These are phyloP conservation scores for Beverwykella pulmonaria DNA, from an alignment of 495 filamentous ascomycete species.

Conservation along the genomic window DNA sequence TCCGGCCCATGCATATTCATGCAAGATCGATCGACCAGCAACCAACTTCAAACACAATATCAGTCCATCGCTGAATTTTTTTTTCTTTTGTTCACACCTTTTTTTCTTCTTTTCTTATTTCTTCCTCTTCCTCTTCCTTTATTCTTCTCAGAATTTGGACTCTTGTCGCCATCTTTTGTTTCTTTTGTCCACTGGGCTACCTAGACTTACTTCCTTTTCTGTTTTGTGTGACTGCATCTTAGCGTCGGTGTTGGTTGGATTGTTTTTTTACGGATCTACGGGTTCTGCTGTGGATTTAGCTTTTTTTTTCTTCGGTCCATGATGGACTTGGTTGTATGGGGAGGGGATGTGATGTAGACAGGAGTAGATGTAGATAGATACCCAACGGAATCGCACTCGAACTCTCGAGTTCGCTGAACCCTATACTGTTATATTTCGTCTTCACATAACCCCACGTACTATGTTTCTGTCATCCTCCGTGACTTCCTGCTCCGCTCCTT, in stretches of 20 bases:
- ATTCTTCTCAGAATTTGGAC: no score
- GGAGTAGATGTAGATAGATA: constrained; percentile 8
- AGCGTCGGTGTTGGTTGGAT: constrained; percentile 19
- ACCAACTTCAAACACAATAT: not conserved
- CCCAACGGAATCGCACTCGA: not conserved
- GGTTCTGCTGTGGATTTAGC: not conserved
- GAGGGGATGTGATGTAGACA: not conserved
- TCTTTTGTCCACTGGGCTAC: not conserved
- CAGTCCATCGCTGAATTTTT: not conserved
- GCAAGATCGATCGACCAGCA: constrained; percentile 2
- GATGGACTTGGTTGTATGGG: not conserved
- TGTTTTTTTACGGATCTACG: not conserved
- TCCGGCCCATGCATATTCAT: no score
- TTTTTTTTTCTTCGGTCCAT: not conserved
- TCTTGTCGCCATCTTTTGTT: not conserved
- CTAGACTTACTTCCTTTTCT: not conserved
- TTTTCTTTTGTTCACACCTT: constrained; percentile 6
- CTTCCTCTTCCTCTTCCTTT: no score
- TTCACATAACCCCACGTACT: not conserved
- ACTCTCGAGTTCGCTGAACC: not conserved
- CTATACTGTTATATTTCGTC: not conserved
- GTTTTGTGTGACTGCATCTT: not conserved
- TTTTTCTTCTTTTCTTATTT: not conserved
- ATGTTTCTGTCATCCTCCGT: not conserved
- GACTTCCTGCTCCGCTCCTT: not conserved